Evolutionary conservation across 805 yeast genomes (phyloP).

Genomic region (Candida bentonensis): DNA sequence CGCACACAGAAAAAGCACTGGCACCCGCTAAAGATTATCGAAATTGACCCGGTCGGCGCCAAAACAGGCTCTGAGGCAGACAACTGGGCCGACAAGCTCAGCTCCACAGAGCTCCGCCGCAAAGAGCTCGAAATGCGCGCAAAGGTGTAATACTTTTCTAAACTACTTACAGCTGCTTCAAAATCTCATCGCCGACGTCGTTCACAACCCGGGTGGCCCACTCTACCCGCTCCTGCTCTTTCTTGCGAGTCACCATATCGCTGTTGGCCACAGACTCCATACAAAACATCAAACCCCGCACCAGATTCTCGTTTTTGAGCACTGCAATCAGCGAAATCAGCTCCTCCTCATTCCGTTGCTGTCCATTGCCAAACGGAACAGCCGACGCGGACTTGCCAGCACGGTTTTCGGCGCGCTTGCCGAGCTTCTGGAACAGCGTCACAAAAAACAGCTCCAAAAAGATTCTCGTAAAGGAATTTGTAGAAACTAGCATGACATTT

Average conservation of each 20-base stretch:
- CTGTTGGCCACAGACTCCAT: slow-evolving; percentile 23
- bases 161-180: slow-evolving; percentile 10
- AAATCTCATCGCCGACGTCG: slow-evolving; percentile 37
- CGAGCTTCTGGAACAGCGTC: slow-evolving; percentile 50
- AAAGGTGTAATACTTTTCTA: background rate
- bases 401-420: slow-evolving; percentile 21
- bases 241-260: slow-evolving; percentile 36
- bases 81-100: slow-evolving; percentile 54
- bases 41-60: slow-evolving; percentile 56
- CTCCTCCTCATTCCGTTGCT: slow-evolving; percentile 31
- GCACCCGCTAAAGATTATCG: slow-evolving; percentile 34
- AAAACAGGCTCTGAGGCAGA: slow-evolving; percentile 30
- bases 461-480: slow-evolving; percentile 42
- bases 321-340: slow-evolving; percentile 37
- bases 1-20: slow-evolving; percentile 42
- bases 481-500: slow-evolving; percentile 58
- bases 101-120: slow-evolving; percentile 68
- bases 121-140: slow-evolving; percentile 15
- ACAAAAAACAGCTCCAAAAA: slow-evolving; percentile 65
- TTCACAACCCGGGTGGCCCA: slow-evolving; percentile 53
- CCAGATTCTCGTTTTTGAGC: slow-evolving; percentile 41
- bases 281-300: slow-evolving; percentile 57
- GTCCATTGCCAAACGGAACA: slow-evolving; percentile 9
- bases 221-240: slow-evolving; percentile 36
- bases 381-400: background rate